phyloP scores from a whole-genome alignment of 1,284 basidiomycete genomes.

The Ceratorhiza oryzae-sativae region DNA sequence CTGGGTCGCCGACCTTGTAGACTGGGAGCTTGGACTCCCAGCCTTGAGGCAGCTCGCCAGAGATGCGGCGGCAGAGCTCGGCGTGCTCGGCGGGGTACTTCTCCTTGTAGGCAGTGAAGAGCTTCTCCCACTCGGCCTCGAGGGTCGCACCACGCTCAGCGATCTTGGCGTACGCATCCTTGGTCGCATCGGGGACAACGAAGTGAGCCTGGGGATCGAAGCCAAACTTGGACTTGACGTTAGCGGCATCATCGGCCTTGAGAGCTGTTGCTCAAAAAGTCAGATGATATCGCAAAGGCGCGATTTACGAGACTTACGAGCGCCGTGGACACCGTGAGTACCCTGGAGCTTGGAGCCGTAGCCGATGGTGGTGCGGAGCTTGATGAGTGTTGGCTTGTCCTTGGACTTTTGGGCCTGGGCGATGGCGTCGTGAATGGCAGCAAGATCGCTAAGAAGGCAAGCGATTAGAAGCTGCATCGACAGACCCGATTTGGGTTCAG shows the following conservation, averaged over 20 bases:
- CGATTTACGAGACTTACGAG: conserved; percentile 62
- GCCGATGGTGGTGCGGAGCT: conserved; percentile 89
- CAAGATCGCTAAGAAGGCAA: conserved; percentile 66
- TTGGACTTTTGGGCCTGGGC: conserved; percentile 77
- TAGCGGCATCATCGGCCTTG: conserved; percentile 88
- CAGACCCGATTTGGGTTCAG: conserved; percentile 22
- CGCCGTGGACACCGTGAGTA: conserved; percentile 91
- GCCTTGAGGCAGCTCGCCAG: conserved; percentile 80
- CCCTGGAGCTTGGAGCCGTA: conserved; percentile 93
- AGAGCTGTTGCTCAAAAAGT: conserved; percentile 64
- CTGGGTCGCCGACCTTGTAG: conserved; percentile 81
- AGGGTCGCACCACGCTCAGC: conserved; percentile 76
- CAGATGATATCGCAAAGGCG: conserved; percentile 35
- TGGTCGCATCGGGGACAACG: conserved; percentile 78
- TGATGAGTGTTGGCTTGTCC: conserved; percentile 86
- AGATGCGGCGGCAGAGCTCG: conserved; percentile 85
- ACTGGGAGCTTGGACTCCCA: conserved; percentile 90
- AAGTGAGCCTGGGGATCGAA: conserved; percentile 84
- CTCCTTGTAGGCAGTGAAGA: conserved; percentile 74
- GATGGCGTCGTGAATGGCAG: conserved; percentile 81
- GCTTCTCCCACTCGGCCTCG: conserved; percentile 78
- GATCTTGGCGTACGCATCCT: conserved; percentile 70
- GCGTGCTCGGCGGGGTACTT: conserved; percentile 86
- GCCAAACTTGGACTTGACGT: conserved; percentile 85
- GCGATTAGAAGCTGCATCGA: conserved; percentile 24